Base-by-base conservation (phyloP, 2,329 filamentous ascomycete genomes). In the Botrytis fragariae region DNA sequence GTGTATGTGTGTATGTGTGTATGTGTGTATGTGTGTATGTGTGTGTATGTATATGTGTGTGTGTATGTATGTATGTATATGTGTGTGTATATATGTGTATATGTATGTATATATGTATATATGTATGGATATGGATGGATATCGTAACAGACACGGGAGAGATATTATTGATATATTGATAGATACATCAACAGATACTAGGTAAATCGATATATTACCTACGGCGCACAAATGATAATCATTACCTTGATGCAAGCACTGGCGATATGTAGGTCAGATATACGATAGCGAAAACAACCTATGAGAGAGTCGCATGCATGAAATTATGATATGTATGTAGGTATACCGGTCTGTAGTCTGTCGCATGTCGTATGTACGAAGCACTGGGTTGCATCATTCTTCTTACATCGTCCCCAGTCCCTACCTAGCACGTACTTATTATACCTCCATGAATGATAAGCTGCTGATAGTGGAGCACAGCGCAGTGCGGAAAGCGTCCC, bases 361-460 rank as follows among this genome's bases (percentile, higher is more conserved):
- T 37, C 5, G 35, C 35, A n/a, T 16, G 22, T 25, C 10, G 25
- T 54, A 54, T 54, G 51, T 54, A 29, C 51, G 5, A 16, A 29
- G n/a, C 12, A 54, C n/a, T 44, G 22, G 42, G 39, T 63, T 63
- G 61, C 61, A 63, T 63, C 61, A 63, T 63, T 29, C n/a, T 44
- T 39, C 59, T 18, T 63, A 63, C 60, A n/a, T 39, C 37, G 51
- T 54, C n/a, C n/a, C 44, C 7, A 20, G 18, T 44, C 42, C 18
- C 7, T 44, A 18, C 18, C 7, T 44, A 18, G 42, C 5, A 44
- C 6, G 44, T 9, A 20, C 7, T 18, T 45, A 20, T 18, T 45
- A 20, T 45, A 20, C 44, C 44, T 45, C 20, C 51, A 63, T 63
- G 37, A 29, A 63, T 42, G 61, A 63, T 44, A 63, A n/a, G 25